phyloP scores from a whole-genome alignment of 345 rosid genomes.

The Raphanus sativus region DNA sequence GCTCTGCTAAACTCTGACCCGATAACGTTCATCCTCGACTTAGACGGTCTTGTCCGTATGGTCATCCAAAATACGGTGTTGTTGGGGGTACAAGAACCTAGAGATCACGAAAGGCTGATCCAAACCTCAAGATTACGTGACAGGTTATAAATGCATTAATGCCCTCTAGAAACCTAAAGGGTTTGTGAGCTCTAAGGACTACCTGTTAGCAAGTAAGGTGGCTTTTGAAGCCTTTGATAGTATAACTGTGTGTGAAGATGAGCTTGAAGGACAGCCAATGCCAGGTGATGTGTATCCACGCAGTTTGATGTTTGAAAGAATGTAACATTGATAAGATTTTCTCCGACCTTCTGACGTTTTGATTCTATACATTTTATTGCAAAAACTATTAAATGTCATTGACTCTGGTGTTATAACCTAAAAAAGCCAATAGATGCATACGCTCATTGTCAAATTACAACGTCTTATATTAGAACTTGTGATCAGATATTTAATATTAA shows the following conservation, averaged over 20 bases:
- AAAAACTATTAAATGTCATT: neutral
- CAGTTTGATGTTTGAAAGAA: slow-evolving; percentile 18
- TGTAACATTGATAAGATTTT: slow-evolving; percentile 24
- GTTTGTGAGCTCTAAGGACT: neutral
- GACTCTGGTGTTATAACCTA: slow-evolving; percentile 1
- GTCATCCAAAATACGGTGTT: neutral
- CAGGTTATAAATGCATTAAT: neutral
- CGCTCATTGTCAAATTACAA: neutral
- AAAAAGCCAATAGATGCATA: neutral
- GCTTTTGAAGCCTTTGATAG: slow-evolving; percentile 1
- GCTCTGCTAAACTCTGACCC: slow-evolving; percentile 15
- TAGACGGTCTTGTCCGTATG: slow-evolving; percentile 4
- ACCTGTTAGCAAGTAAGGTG: neutral
- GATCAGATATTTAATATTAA: neutral
- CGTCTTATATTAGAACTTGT: neutral
- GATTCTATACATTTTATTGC: neutral
- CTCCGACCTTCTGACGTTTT: neutral
- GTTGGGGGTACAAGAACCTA: slow-evolving; percentile 14
- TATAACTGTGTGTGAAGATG: neutral
- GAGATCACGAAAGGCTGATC: slow-evolving; percentile 3
- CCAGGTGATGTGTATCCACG: neutral
- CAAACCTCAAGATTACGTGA: neutral
- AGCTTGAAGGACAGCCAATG: neutral
- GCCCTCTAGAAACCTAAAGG: neutral
- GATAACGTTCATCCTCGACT: slow-evolving; percentile 6